phyloP scores from a whole-genome alignment of 1,284 basidiomycete species.

The Cryptococcus depauperatus region DNA sequence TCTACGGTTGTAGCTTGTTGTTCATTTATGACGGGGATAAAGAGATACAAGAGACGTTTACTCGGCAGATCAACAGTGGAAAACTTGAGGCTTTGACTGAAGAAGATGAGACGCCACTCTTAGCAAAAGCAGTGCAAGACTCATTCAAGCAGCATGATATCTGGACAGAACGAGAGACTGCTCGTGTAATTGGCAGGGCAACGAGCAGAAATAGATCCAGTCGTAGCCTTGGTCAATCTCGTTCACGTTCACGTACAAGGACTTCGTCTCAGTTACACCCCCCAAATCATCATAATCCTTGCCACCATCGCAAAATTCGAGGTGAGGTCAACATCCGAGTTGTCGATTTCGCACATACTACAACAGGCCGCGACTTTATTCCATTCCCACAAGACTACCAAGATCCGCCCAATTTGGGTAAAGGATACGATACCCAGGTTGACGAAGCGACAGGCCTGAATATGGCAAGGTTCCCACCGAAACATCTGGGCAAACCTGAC shows the following conservation, averaged over 20 bases:
- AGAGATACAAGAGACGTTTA: slow-evolving; percentile 62
- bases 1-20: slow-evolving; percentile 94
- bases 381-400: slow-evolving; percentile 44
- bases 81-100: slow-evolving; percentile 12
- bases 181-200: slow-evolving; percentile 2
- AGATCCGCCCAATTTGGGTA: slow-evolving; percentile 49
- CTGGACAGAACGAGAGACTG: slow-evolving; percentile 22
- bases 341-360: slow-evolving; percentile 98
- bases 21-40: slow-evolving; percentile 96
- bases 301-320: slow-evolving; percentile 46
- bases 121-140: background rate
- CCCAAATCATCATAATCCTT: slow-evolving; percentile 11
- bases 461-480: slow-evolving; percentile 84
- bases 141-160: slow-evolving; percentile 6
- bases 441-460: slow-evolving; percentile 70
- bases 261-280: slow-evolving; percentile 5
- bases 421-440: slow-evolving; percentile 70
- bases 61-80: slow-evolving; percentile 10
- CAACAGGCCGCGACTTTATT: slow-evolving; percentile 86
- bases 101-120: slow-evolving; percentile 3
- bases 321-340: slow-evolving; percentile 93
- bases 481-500: slow-evolving; percentile 79
- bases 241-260: slow-evolving; percentile 5
- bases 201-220: slow-evolving; percentile 15
- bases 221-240: slow-evolving; percentile 21